These are phyloP conservation scores for Cenchrus purpureus DNA, from an alignment of 176 grass and related monocot species.

Conservation along the genomic window DNA sequence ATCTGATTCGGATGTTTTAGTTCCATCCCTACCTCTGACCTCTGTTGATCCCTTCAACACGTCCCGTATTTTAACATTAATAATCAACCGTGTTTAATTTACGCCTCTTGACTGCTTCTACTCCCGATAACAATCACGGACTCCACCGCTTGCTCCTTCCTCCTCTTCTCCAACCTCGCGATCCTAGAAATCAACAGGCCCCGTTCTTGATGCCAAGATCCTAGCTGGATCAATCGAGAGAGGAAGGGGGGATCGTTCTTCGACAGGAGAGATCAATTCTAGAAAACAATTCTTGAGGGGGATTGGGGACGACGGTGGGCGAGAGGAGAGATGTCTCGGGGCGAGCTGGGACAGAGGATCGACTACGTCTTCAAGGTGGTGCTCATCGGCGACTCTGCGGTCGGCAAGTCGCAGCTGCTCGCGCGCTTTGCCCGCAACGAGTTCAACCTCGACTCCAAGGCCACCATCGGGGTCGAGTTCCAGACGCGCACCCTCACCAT, in stretches of 20 bases:
- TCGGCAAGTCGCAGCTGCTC: conserved; percentile 78
- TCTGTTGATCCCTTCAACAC: conserved; percentile 45
- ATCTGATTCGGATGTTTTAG: too few species aligned
- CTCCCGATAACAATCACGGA: background rate
- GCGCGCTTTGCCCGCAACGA: conserved; percentile 80
- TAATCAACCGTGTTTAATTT: background rate
- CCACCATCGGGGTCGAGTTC: conserved; percentile 73
- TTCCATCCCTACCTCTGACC: background rate
- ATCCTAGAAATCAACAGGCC: background rate
- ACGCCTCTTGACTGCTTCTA: background rate
- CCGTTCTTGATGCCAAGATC: conserved; percentile 12
- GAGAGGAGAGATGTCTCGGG: conserved; percentile 41
- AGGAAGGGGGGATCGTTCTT: background rate
- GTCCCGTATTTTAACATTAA: background rate
- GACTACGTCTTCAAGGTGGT: conserved; percentile 79
- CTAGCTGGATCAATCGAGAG: background rate
- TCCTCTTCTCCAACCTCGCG: background rate
- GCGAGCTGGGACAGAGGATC: conserved; percentile 59
- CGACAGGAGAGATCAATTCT: background rate
- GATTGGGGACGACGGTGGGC: background rate
- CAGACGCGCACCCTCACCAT: conserved; percentile 68
- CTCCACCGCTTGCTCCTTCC: background rate
- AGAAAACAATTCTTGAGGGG: background rate
- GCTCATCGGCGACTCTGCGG: conserved; percentile 78
- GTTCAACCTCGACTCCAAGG: conserved; percentile 74